Evolutionary conservation across 768 basidiomycete genomes (phyloP).

Genomic region (Lentinula aciculospora): DNA sequence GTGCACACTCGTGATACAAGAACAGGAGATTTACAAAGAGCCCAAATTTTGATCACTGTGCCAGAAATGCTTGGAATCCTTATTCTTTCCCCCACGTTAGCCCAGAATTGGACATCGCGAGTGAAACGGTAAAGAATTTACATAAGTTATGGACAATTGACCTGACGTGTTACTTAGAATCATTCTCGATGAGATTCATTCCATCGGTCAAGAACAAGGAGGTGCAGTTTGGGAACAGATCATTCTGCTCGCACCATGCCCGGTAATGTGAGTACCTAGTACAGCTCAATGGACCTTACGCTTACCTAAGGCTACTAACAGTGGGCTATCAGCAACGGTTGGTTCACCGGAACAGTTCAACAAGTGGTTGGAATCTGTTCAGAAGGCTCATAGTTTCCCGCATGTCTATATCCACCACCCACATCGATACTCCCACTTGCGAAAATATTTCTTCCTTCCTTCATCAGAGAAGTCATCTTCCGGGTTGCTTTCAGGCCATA

Average conservation of each 20-base stretch:
- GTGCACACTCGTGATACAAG: constrained; percentile 63
- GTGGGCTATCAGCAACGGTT: constrained; percentile 69
- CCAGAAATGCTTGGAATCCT: constrained; percentile 67
- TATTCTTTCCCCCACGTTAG: constrained; percentile 63
- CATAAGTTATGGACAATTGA: not conserved
- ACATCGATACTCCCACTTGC: constrained; percentile 68
- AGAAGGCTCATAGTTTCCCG: constrained; percentile 50
- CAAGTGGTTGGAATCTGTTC: constrained; percentile 57
- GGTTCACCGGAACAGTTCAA: constrained; percentile 63
- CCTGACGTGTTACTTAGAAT: constrained; percentile 34
- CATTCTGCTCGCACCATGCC: constrained; percentile 64
- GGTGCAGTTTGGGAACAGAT: constrained; percentile 74
- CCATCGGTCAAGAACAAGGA: constrained; percentile 64
- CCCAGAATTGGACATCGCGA: constrained; percentile 54
- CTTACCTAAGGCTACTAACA: constrained; percentile 16
- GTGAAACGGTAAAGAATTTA: constrained; percentile 44
- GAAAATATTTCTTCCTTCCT: constrained; percentile 56
- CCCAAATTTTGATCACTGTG: constrained; percentile 71
- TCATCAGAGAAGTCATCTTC: constrained; percentile 21
- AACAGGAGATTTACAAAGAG: constrained; percentile 56
- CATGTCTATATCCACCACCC: constrained; percentile 59
- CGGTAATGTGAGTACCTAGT: constrained; percentile 52
- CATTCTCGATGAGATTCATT: constrained; percentile 63
- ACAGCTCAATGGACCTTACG: not conserved
- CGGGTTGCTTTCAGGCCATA: constrained; percentile 29